Evolutionary conservation across 345 rosid species (phyloP), one percentile per base, ranked within the genome.

Genomic region (Excoecaria agallocha): DNA sequence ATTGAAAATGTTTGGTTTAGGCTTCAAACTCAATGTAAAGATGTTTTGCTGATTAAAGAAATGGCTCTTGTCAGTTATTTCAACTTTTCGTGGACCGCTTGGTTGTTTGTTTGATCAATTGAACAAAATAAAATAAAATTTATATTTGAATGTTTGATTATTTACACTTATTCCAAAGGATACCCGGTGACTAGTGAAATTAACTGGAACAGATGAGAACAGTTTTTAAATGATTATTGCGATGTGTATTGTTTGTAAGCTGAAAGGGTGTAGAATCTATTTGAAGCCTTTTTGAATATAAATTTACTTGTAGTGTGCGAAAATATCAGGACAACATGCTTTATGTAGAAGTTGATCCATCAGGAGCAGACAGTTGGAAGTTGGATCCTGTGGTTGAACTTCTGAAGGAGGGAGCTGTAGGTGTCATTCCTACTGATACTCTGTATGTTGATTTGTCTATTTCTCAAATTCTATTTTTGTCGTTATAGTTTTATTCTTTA

Each of bases 371-470:
- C 77, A 74, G 75, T 37, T 92, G 97, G 97, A 89, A 88, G 75
- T 78, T 92, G 71, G 87, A 88, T 64, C 86, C 92, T 3, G 81
- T 92, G 17, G 64, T 90, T 54, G 85, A 88, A 10, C 92, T 92
- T 62, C 76, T 94, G 83, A 92, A 87, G 43, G 76, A 86, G 79
- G 97, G 97, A 80, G 98, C 97, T 77, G 97, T 94, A 65, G 98
- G 97, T 38, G 92, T 92, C 75, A 87, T 94, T 69, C 97, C 98
- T 68, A 94, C 98, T 22, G 98, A 94, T 57, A 92, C 97, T 3
- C 81, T 91, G 92, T 94, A 84, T 70, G 83, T 25, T 46, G 49
- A n/a, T 11, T n/a, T 51, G 19, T 61, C 30, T 10, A 12, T 38
- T 8, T 54, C 8, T 56, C n/a, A 67, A 48, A 38, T 25, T 39